A percentile compares a stretch with the other conserved stretches of the same genome.
Conservation (phyloP, 805 yeast species). For the Kluyveromyces wickerhamii region DNA sequence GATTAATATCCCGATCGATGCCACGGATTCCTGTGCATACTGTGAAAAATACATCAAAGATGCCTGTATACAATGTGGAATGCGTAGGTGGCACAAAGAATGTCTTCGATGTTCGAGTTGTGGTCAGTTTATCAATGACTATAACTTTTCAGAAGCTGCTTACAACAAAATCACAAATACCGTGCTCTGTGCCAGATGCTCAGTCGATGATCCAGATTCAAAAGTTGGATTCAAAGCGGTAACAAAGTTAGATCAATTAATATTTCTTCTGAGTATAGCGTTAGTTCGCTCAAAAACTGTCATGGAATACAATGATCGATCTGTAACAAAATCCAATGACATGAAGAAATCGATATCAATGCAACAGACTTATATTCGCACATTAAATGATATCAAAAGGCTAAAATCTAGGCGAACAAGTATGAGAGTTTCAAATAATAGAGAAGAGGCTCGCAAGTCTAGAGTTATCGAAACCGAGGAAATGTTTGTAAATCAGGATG, state of each 20-base stretch:
- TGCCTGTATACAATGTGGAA: constrained; percentile 55
- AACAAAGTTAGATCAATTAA: constrained; percentile 63
- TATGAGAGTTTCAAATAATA: constrained; percentile 40
- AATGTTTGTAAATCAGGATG: constrained; percentile 16
- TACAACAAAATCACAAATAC: constrained; percentile 31
- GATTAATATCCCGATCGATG: constrained; percentile 44
- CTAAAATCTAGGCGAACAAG: constrained; percentile 65
- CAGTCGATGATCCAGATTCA: constrained; percentile 41
- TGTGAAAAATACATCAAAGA: constrained; percentile 81
- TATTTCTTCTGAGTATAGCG: constrained; percentile 76
- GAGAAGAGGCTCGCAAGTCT: constrained; percentile 58
- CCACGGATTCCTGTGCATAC: constrained; percentile 67
- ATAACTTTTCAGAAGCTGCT: constrained; percentile 40
- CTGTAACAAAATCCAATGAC: constrained; percentile 7
- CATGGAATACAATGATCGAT: constrained; percentile 33
- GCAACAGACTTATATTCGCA: constrained; percentile 54
- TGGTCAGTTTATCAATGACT: constrained; percentile 31
- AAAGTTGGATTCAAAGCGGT: constrained; percentile 52
- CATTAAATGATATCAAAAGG: constrained; percentile 69
- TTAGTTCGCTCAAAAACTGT: constrained; percentile 62
- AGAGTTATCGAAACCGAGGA: constrained; percentile 49
- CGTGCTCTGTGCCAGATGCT: constrained; percentile 59
- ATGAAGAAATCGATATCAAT: constrained; percentile 17
- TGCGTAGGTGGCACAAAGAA: constrained; percentile 70
- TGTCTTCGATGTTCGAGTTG: constrained; percentile 70